Conservation (phyloP, 2,329 filamentous ascomycete genomes). For the Massarina eburnea region DNA sequence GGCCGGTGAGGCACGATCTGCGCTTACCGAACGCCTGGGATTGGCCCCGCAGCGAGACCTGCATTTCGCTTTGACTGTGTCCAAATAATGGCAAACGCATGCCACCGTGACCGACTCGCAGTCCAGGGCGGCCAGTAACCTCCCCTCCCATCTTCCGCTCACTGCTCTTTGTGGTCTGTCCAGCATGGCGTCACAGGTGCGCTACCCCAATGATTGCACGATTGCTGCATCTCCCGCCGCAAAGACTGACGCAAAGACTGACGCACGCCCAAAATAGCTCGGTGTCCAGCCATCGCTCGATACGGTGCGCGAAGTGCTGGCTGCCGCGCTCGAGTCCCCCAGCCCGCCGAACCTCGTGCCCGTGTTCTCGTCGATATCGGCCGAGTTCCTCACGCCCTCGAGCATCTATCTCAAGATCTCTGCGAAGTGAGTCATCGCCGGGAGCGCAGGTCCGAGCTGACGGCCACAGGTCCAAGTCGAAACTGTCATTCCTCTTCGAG, state of each 20-base stretch:
- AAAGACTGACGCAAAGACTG: conserved; percentile 19
- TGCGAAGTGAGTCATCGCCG: conserved; percentile 58
- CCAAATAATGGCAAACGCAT: too few relatives aligned
- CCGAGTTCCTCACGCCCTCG: conserved; percentile 93
- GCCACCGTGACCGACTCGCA: too few relatives aligned
- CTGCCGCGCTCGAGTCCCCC: conserved; percentile 52
- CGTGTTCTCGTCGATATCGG: conserved; percentile 79
- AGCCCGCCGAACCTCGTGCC: conserved; percentile 77
- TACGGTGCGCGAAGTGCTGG: conserved; percentile 59
- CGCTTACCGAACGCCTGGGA: neutral
- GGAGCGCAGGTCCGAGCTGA: neutral
- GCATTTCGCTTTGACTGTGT: too few relatives aligned
- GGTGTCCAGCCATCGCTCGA: conserved; percentile 63
- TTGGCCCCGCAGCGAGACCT: conserved; percentile 2
- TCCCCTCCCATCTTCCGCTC: too few relatives aligned
- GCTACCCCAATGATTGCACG: conserved; percentile 1
- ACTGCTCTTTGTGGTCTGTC: neutral
- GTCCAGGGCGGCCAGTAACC: too few relatives aligned
- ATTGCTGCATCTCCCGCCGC: conserved; percentile 3
- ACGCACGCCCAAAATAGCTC: conserved; percentile 41
- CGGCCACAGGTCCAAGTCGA: conserved; percentile 57
- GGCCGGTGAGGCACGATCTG: neutral
- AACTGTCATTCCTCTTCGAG: conserved; percentile 92
- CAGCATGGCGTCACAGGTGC: conserved; percentile 31
- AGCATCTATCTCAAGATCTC: conserved; percentile 92